Evolutionary conservation across 257 asterid species (phyloP).

Genomic region (Cruciata laevipes): DNA sequence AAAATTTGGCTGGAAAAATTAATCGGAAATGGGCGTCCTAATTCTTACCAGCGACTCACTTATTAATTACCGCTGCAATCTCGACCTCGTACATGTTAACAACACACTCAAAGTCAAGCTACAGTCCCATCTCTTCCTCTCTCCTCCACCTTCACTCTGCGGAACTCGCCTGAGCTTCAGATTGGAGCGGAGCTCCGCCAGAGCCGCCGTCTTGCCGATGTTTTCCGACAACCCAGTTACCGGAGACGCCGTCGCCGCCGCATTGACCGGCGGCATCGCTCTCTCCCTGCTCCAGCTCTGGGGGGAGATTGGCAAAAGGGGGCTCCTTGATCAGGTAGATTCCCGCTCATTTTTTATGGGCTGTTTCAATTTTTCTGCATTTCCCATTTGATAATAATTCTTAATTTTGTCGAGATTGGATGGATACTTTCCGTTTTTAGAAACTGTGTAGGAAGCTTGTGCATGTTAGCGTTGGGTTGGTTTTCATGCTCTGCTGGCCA

Average conservation of each 20-base stretch:
- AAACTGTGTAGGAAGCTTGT: conserved; percentile 55
- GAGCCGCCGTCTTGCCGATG: conserved; percentile 22
- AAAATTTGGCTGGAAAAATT: neutral
- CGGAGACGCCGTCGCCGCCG: conserved; percentile 32
- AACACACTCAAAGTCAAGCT: neutral
- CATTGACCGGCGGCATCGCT: conserved; percentile 28
- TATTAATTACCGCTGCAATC: neutral
- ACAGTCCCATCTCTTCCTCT: neutral
- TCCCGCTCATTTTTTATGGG: neutral
- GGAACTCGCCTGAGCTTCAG: neutral
- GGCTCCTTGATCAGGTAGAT: conserved; percentile 35
- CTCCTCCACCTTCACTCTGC: neutral
- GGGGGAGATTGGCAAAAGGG: conserved; percentile 36
- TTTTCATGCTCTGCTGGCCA: conserved; percentile 98
- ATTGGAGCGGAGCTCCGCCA: conserved; percentile 12
- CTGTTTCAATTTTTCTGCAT: neutral
- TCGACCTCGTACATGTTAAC: neutral
- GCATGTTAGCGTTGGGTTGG: conserved; percentile 70
- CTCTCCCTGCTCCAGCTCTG: conserved; percentile 30
- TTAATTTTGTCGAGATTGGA: too few species aligned
- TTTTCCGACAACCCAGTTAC: conserved; percentile 21
- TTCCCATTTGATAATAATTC: conserved; percentile 1
- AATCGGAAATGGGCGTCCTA: neutral
- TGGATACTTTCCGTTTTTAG: conserved; percentile 18
- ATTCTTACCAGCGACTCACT: neutral